These are phyloP conservation scores for Ogataea degrootiae DNA, from an alignment of 805 yeast genomes.

Conservation along the genomic window DNA sequence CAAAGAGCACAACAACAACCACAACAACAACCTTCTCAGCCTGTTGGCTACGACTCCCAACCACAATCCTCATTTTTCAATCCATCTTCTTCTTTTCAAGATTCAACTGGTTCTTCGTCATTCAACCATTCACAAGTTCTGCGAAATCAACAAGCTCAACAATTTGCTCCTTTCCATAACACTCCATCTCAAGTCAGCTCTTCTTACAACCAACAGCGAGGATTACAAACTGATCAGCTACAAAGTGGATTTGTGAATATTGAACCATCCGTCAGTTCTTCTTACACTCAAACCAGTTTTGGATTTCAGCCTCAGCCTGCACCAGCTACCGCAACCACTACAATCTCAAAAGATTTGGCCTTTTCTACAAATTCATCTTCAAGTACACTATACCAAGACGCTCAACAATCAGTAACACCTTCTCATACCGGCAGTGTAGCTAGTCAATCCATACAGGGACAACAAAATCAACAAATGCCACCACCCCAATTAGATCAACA, in stretches of 20 bases:
- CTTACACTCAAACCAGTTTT: constrained; percentile 9
- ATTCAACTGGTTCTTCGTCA: constrained; percentile 4
- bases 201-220: constrained; percentile 20
- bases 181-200: constrained; percentile 46
- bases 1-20: constrained; percentile 15
- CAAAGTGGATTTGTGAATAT: constrained; percentile 12
- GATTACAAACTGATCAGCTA: constrained; percentile 4
- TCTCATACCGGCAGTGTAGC: constrained; percentile 3
- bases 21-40: constrained; percentile 5
- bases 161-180: constrained; percentile 37
- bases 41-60: constrained; percentile 4
- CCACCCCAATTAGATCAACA: constrained; percentile 3
- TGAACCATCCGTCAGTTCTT: constrained; percentile 8
- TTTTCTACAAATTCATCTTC: constrained; percentile 33
- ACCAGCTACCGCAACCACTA: constrained; percentile 51
- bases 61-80: constrained; percentile 4
- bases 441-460: background rate
- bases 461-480: constrained; percentile 9
- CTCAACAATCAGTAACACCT: constrained; percentile 24
- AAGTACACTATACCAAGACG: constrained; percentile 30
- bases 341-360: constrained; percentile 45
- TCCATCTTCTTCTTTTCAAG: constrained; percentile 8
- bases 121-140: constrained; percentile 9
- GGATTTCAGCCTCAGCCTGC: constrained; percentile 34
- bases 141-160: constrained; percentile 15